Evolutionary conservation across 2,329 filamentous ascomycete genomes (phyloP), one percentile per base, ranked within the genome.

Genomic region (Alternaria metachromatica): DNA sequence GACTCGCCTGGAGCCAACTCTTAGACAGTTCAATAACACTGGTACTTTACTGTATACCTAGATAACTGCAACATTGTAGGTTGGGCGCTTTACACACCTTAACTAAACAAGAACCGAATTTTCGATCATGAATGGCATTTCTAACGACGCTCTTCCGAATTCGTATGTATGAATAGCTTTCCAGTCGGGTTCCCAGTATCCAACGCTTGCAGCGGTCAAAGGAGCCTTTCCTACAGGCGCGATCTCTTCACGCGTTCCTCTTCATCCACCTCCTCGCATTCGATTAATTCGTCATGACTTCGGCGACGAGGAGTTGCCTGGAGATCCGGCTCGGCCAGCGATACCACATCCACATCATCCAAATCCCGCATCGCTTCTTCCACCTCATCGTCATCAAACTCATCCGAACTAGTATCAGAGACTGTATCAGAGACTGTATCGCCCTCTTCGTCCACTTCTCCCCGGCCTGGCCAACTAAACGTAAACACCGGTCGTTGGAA

Each of bases 1-100:
- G 84, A 86, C 23, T 77, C 75, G 3, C 74, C 69, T 4, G 80
- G 76, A 15, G 30, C 13, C 13, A 33, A 2, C 30, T 33, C 30
- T 15, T 4, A 33, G 0, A 33, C 12, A 15, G 30, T 1, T 33
- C 13, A 33, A 33, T 33, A 33, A 33, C 30, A 33, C 18, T 79
- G 72, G 85, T 86, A 85, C 37, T 73, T 60, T 3, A 33, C 21
- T 62, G 26, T 15, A 15, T 30, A 26, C 25, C 25, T 26, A 26
- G 25, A 26, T 28, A 11, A 33, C 18, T 13, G 48, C 11, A 20
- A 30, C 30, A 2, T 26, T 2, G 18, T 28, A 18, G 6, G n/a
- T 6, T 50, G n/a, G 25, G 13, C 30, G 15, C 30, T 33, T 33
- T 15, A 0, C 7, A 23, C 49, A 7, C 28, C 11, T 4, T 7